A percentile compares a stretch with the other conserved stretches of the same genome.
Evolutionary conservation across 1,284 basidiomycete species (phyloP).

Genomic region (Tilletia indica): DNA sequence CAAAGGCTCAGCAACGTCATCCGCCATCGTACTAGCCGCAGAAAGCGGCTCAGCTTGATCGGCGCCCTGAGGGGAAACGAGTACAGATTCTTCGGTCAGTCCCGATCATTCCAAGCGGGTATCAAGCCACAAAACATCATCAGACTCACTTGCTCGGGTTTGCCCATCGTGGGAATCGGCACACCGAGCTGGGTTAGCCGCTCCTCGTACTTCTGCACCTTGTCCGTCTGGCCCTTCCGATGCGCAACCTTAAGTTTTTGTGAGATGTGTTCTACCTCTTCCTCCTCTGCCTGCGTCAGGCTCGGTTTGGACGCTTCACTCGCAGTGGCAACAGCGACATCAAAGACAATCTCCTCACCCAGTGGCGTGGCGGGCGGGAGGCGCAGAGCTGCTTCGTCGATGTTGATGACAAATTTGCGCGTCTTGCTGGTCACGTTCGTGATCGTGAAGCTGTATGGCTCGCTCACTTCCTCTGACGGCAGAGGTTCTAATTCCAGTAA

Average conservation of each 20-base stretch:
- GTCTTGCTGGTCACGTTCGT: slow-evolving; percentile 59
- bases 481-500: slow-evolving; percentile 56
- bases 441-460: slow-evolving; percentile 55
- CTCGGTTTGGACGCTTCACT: slow-evolving; percentile 42
- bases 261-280: slow-evolving; percentile 60
- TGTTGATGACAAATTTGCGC: slow-evolving; percentile 58
- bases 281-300: slow-evolving; percentile 60
- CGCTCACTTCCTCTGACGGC: slow-evolving; percentile 40
- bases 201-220: slow-evolving; percentile 60
- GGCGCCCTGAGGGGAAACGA: background rate
- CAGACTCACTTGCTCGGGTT: background rate
- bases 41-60: background rate
- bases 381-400: slow-evolving; percentile 39
- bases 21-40: background rate
- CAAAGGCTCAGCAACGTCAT: background rate
- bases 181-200: slow-evolving; percentile 59
- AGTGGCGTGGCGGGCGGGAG: background rate
- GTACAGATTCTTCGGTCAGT: no score
- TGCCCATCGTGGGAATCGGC: background rate
- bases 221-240: slow-evolving; percentile 60
- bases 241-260: slow-evolving; percentile 62
- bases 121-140: background rate
- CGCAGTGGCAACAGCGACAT: slow-evolving; percentile 26
- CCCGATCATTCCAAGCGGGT: background rate
- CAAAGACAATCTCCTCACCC: slow-evolving; percentile 17